A percentile compares a stretch with the other conserved stretches of the same genome.
These are phyloP conservation scores for Epichloe sp. DNA, from an alignment of 2,329 filamentous ascomycete species.

Conservation along the genomic window DNA sequence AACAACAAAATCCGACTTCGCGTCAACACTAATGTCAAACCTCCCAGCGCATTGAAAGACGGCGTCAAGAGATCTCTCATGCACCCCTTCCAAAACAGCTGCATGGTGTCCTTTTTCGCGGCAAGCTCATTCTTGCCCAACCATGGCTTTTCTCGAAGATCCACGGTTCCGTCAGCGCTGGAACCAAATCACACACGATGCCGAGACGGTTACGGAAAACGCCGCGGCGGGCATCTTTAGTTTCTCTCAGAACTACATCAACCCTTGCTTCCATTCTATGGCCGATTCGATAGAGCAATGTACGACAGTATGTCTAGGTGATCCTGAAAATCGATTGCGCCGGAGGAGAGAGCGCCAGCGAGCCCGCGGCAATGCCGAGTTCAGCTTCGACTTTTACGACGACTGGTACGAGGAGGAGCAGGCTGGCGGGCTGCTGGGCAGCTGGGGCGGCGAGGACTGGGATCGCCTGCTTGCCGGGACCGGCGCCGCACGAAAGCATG, in stretches of 20 bases:
- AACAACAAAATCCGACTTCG: not conserved
- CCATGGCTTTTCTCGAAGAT: conserved; percentile 56
- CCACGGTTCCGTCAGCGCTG: conserved; percentile 85
- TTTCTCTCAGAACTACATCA: conserved; percentile 75
- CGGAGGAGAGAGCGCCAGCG: conserved; percentile 52
- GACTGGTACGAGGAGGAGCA: conserved; percentile 66
- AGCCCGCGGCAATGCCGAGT: conserved; percentile 53
- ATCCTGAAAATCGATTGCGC: conserved; percentile 59
- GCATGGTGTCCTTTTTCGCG: not conserved
- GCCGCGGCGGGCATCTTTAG: conserved; percentile 86
- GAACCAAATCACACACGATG: conserved; percentile 83
- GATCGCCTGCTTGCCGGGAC: conserved; percentile 68
- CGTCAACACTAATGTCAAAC: not conserved
- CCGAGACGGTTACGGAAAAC: conserved; percentile 80
- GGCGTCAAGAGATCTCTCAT: not conserved
- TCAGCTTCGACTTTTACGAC: conserved; percentile 94
- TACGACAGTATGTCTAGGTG: conserved; percentile 55
- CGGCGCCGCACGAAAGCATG: conserved; percentile 30
- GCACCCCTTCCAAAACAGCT: not conserved
- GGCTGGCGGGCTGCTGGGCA: conserved; percentile 46
- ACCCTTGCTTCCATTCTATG: conserved; percentile 62
- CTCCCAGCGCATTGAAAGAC: not conserved
- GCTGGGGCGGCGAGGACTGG: conserved; percentile 74
- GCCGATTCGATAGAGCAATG: conserved; percentile 58
- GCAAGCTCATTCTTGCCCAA: conserved; percentile 9